Percentiles rank a stretch among this genome's conserved stretches.
These are phyloP conservation scores for Areca catechu DNA, from an alignment of 176 grass and related monocot species.

Conservation along the genomic window DNA sequence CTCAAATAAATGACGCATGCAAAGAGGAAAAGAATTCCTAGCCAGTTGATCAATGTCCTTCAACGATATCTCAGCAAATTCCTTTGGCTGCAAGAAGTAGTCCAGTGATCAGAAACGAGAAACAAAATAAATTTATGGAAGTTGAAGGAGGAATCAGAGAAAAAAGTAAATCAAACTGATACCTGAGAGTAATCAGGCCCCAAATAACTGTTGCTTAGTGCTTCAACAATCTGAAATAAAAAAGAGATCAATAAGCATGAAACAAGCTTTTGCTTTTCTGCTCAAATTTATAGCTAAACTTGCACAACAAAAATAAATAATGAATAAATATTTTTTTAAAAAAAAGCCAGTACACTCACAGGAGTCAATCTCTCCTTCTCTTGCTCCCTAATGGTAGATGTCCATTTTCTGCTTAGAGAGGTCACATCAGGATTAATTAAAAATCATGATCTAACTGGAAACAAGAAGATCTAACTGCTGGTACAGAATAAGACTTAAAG, in stretches of 20 bases:
- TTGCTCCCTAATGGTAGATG: slow-evolving; percentile 68
- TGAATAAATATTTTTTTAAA: background rate
- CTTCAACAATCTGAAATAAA: slow-evolving; percentile 83
- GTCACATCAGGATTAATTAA: slow-evolving; percentile 4
- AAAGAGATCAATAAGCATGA: slow-evolving; percentile 15
- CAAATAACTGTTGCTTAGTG: slow-evolving; percentile 88
- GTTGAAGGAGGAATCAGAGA: background rate
- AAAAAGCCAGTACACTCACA: slow-evolving; percentile 38
- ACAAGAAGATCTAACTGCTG: too few species aligned
- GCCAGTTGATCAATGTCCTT: slow-evolving; percentile 89
- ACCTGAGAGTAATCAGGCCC: slow-evolving; percentile 98
- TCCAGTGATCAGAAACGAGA: slow-evolving; percentile 11
- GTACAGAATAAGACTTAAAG: too few species aligned
- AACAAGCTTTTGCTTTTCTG: too few species aligned
- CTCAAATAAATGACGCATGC: slow-evolving; percentile 89
- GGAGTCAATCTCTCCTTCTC: slow-evolving; percentile 85
- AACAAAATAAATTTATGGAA: slow-evolving; percentile 5
- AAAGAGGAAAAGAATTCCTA: slow-evolving; percentile 88
- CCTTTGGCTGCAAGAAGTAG: slow-evolving; percentile 48
- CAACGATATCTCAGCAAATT: slow-evolving; percentile 65
- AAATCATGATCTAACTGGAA: background rate
- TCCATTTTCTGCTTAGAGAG: slow-evolving; percentile 73
- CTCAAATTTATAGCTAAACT: background rate
- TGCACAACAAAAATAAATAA: slow-evolving; percentile 17
- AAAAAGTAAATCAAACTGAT: slow-evolving; percentile 9